A percentile compares a stretch with the other conserved stretches of the same genome.
These are phyloP conservation scores for Sordariomycetes sp. DNA, from an alignment of 2,329 filamentous ascomycete species.

Conservation along the genomic window DNA sequence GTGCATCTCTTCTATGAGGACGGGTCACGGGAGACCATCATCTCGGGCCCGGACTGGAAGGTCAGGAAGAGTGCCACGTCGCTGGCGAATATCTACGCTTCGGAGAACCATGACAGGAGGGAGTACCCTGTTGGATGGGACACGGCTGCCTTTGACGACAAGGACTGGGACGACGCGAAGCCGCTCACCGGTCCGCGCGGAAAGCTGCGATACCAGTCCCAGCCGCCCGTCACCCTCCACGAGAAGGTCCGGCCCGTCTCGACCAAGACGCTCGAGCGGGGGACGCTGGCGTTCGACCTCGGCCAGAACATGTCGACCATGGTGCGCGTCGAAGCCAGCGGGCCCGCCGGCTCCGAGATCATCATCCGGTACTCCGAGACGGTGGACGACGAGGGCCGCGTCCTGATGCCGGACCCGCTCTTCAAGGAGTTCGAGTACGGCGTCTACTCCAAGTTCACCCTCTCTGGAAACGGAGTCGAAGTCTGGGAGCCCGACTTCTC, in stretches of 20 bases:
- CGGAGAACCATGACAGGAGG: slow-evolving; percentile 21
- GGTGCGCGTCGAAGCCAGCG: slow-evolving; percentile 10
- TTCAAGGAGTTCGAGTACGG: slow-evolving; percentile 18
- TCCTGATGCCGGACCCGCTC: slow-evolving; percentile 25
- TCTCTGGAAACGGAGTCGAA: slow-evolving; percentile 16
- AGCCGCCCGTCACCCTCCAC: slow-evolving; percentile 22
- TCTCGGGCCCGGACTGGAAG: slow-evolving; percentile 22
- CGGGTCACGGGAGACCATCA: slow-evolving; percentile 18
- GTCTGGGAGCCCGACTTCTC: slow-evolving; percentile 24
- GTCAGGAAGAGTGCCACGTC: slow-evolving; percentile 22
- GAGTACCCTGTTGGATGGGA: slow-evolving; percentile 21
- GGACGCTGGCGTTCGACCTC: slow-evolving; percentile 10
- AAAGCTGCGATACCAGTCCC: slow-evolving; percentile 22
- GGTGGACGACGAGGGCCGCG: slow-evolving; percentile 12
- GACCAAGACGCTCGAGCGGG: slow-evolving; percentile 8
- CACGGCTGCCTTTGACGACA: slow-evolving; percentile 10
- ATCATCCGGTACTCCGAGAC: slow-evolving; percentile 13
- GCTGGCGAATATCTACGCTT: slow-evolving; percentile 24
- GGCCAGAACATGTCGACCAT: slow-evolving; percentile 14
- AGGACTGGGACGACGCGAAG: slow-evolving; percentile 17
- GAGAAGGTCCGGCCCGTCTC: slow-evolving; percentile 18
- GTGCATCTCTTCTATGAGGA: slow-evolving; percentile 22
- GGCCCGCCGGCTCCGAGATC: slow-evolving; percentile 8
- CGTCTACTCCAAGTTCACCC: slow-evolving; percentile 23
- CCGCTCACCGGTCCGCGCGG: slow-evolving; percentile 23